phyloP scores from a whole-genome alignment of 805 yeast genomes.

The Ogataea dorogensis region DNA sequence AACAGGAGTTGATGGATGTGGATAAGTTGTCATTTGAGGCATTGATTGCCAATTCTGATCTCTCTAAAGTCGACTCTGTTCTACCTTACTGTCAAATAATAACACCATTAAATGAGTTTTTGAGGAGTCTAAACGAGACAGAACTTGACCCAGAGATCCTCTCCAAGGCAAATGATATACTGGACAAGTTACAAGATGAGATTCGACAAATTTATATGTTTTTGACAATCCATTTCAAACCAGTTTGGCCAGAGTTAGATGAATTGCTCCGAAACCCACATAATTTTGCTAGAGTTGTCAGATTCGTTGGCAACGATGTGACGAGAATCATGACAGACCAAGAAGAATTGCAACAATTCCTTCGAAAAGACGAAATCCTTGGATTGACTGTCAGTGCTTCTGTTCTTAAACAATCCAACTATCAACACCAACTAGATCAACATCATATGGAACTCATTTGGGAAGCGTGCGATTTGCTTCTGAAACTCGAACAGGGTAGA shows the following conservation, averaged over 20 bases:
- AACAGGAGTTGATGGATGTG: neutral
- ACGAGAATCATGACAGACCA: constrained; percentile 25
- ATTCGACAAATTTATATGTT: constrained; percentile 48
- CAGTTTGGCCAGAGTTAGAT: constrained; percentile 70
- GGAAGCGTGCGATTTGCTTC: constrained; percentile 47
- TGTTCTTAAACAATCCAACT: constrained; percentile 36
- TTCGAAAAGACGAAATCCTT: constrained; percentile 65
- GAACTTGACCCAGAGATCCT: constrained; percentile 50
- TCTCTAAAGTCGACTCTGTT: constrained; percentile 24
- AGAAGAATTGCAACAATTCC: constrained; percentile 37
- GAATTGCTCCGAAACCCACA: constrained; percentile 59
- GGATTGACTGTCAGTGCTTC: constrained; percentile 72
- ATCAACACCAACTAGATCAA: constrained; percentile 22
- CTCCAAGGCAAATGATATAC: constrained; percentile 50
- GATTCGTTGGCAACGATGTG: constrained; percentile 45
- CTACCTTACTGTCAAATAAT: constrained; percentile 29
- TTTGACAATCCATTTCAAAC: constrained; percentile 51
- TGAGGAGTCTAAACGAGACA: constrained; percentile 27
- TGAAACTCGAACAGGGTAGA: constrained; percentile 44
- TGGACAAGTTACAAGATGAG: constrained; percentile 55
- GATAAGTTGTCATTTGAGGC: constrained; percentile 7
- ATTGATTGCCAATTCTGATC: constrained; percentile 15
- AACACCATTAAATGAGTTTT: constrained; percentile 21
- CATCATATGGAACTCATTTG: constrained; percentile 38
- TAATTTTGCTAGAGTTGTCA: constrained; percentile 56